Evolutionary conservation across 495 filamentous ascomycete genomes (phyloP), one percentile per base, ranked within the genome.

Genomic region (Acidiella bohemica): DNA sequence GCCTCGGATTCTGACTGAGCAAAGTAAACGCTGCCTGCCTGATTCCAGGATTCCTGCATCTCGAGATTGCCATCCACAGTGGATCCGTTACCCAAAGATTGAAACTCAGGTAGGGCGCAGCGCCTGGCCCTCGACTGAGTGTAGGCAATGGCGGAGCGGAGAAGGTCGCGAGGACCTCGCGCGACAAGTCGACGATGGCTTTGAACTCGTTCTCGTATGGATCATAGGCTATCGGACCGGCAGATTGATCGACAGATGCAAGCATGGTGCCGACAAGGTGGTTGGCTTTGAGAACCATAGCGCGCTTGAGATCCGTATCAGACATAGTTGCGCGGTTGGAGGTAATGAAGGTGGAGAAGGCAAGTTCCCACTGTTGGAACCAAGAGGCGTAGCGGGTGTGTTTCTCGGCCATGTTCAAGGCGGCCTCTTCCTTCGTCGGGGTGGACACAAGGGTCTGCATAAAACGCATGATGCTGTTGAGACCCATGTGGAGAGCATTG

Each of bases 171-270:
- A 50, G 42, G 1, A 50, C 47, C 22, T 50, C 47, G 5, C 47
- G 28, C 1, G 41, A 32, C 1, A 50, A 27, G 30, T 50, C 47
- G 21, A 50, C 47, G 22, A 50, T 50, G 11, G 47, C 47, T 12
- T 38, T 34, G 47, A 50, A 50, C 29, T 50, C 47, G 7, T 41
- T 24, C 25, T 50, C 47, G 36, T 50, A 50, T 10, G 42, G 34
- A 21, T 50, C 47, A 30, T 50, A 50, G 5, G 47, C 47, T 3
- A 41, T 29, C 0, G 47, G 41, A 2, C 47, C 47, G 8, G 73
- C 64, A 24, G 76, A 72, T 48, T 93, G 84, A 47, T 95, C 92
- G 14, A 97, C 81, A 32, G 88, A 83, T 2, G 90, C 88, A 21
- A 97, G 72, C 30, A 97, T 67, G 35, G 96, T 97, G 2, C 90